Evolutionary conservation across 495 filamentous ascomycete species (phyloP), one percentile per base, ranked within the genome.

Genomic region (Penicillium nucicola): DNA sequence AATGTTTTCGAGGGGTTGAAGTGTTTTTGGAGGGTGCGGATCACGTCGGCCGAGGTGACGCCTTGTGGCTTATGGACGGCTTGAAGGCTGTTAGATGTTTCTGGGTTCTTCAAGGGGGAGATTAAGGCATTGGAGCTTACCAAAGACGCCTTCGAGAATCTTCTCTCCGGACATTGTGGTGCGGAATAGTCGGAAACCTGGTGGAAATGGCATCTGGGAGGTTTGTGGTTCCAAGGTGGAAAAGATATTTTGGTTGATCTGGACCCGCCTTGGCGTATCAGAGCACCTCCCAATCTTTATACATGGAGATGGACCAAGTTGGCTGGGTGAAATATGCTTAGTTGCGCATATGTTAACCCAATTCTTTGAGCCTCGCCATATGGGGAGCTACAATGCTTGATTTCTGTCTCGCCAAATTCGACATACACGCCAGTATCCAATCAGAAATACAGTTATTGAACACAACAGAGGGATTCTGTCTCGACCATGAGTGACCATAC

Each of bases 1-100:
- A 97, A 97, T 47, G 85, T 62, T 7, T 71, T 55, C 19, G 93
- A 96, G n/a, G 81, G 80, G 53, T 88, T 87, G 80, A 97, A 93
- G 64, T 85, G 77, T 22, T 66, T 65, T 67, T 96, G 89, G 35
- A 93, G 80, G 55, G 88, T 83, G 57, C 92, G 89, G 56, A 98
- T 80, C 2, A 89, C 89, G 66, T 93, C 86, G 50, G 90, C 90
- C 22, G 92, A 97, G 69, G 82, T 86, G 57, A 91, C 78, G 58
- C 83, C 82, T 57, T 84, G 70, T 38, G 93, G 93, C 72, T 98
- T 98, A 75, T 98, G 90, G 65, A 97, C 84, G 64, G 89, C 93
- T 95, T 45, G 13, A 10, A 25, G 44, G 33, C 45, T 18, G 32
- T 48, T 25, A 57, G 38, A 34, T 18, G 10, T 28, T 19, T 11